Percentiles rank a stretch among this genome's conserved stretches.
Evolutionary conservation across 805 yeast species (phyloP).

Genomic region (Yarrowia sp.): DNA sequence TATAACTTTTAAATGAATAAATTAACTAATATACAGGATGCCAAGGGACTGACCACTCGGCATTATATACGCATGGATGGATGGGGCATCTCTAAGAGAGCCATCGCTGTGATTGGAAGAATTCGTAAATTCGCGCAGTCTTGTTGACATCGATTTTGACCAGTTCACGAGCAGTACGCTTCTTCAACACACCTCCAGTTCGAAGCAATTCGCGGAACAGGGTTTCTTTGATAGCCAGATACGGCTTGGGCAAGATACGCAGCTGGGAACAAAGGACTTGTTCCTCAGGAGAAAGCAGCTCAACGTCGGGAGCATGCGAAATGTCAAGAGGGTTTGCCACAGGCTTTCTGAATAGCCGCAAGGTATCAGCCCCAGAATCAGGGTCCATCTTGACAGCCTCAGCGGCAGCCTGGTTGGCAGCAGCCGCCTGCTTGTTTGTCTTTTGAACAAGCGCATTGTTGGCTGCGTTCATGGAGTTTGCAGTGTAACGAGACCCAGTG

Average conservation of each 20-base stretch:
- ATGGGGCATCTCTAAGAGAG: constrained; percentile 44
- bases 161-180: constrained; percentile 83
- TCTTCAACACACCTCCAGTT: constrained; percentile 82
- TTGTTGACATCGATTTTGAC: constrained; percentile 85
- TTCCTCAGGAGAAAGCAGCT: constrained; percentile 84
- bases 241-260: constrained; percentile 90
- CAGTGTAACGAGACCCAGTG: constrained; percentile 39
- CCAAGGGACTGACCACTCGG: neutral
- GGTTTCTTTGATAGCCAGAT: constrained; percentile 88
- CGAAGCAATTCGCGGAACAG: constrained; percentile 85
- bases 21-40: constrained; percentile 36
- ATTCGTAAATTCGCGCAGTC: constrained; percentile 87
- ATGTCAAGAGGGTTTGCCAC: constrained; percentile 51
- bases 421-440: constrained; percentile 35
- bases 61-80: constrained; percentile 1
- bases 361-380: constrained; percentile 27
- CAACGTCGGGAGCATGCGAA: constrained; percentile 77
- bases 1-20: neutral
- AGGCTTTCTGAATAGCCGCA: constrained; percentile 47
- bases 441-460: constrained; percentile 25
- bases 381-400: constrained; percentile 22
- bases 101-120: constrained; percentile 94
- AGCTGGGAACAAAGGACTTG: constrained; percentile 82
- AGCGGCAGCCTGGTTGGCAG: constrained; percentile 21
- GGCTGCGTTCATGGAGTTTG: constrained; percentile 40